A percentile compares a stretch with the other conserved stretches of the same genome.
Conservation (phyloP, 1,284 basidiomycete species). For the Phylloboletellus chloephorus region DNA sequence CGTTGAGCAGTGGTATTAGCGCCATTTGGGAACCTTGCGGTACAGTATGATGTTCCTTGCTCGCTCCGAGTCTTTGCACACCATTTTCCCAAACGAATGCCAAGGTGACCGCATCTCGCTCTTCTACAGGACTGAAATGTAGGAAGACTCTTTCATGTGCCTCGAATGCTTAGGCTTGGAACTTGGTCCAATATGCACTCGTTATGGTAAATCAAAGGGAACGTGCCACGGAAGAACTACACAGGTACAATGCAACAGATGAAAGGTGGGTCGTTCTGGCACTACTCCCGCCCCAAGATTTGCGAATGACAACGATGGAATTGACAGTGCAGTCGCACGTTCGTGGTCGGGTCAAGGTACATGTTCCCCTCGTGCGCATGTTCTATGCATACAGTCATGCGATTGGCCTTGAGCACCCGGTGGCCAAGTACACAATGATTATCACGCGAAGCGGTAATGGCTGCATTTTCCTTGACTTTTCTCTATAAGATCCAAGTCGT, state of each 20-base stretch:
- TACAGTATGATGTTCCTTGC: no score
- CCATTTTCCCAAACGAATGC: no score
- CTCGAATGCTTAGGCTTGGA: no score
- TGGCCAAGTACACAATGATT: conserved; percentile 2
- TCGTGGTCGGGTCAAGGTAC: conserved; percentile 7
- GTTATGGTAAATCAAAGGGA: neutral
- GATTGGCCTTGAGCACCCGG: conserved; percentile 12
- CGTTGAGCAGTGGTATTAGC: no score
- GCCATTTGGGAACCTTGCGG: no score
- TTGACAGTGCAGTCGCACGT: conserved; percentile 15
- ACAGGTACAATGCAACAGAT: neutral
- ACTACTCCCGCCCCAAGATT: neutral
- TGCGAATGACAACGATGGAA: conserved; percentile 1
- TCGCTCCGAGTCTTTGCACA: no score
- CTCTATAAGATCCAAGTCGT: conserved; percentile 16
- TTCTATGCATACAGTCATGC: neutral
- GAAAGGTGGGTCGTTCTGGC: neutral
- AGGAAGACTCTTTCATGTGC: no score
- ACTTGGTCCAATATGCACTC: no score
- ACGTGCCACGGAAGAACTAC: conserved; percentile 8
- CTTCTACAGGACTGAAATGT: no score
- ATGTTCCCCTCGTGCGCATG: conserved; percentile 17
- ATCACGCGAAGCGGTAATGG: neutral
- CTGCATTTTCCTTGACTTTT: neutral
- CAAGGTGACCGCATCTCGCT: no score